These are phyloP conservation scores for Marsdenia floribunda DNA, from an alignment of 257 asterid genomes.

Conservation along the genomic window DNA sequence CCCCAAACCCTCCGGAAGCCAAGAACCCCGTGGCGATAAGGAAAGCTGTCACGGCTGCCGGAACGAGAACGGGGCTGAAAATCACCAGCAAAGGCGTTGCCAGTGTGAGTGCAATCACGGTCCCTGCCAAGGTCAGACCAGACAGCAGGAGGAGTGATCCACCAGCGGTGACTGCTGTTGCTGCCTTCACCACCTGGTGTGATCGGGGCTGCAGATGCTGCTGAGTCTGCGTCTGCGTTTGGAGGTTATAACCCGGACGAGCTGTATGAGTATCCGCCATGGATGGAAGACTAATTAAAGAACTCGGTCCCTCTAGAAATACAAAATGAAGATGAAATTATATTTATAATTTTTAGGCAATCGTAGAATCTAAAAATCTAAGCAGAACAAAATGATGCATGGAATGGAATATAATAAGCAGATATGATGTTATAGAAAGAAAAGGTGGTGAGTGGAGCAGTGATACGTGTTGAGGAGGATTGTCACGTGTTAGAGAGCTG, in stretches of 20 bases:
- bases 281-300: neutral
- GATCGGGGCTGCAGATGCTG: conserved; percentile 26
- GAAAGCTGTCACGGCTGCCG: conserved; percentile 49
- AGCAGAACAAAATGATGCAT: neutral
- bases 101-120: conserved; percentile 57
- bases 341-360: too few relatives aligned
- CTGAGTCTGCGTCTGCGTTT: neutral
- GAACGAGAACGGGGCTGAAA: conserved; percentile 79
- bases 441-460: neutral
- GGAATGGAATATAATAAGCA: neutral
- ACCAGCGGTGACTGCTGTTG: conserved; percentile 68
- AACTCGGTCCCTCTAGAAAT: too few relatives aligned
- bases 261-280: conserved; percentile 13
- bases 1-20: conserved; percentile 74
- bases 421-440: neutral
- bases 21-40: conserved; percentile 45
- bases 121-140: conserved; percentile 52
- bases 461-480: conserved; percentile 28
- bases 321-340: too few relatives aligned
- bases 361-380: too few relatives aligned
- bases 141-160: conserved; percentile 64
- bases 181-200: conserved; percentile 53
- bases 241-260: conserved; percentile 9
- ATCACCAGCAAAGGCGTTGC: conserved; percentile 76
- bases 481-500: conserved; percentile 33